Evolutionary conservation across 73 alveolate genomes (phyloP).

Genomic region (Blepharisma japonicum): DNA sequence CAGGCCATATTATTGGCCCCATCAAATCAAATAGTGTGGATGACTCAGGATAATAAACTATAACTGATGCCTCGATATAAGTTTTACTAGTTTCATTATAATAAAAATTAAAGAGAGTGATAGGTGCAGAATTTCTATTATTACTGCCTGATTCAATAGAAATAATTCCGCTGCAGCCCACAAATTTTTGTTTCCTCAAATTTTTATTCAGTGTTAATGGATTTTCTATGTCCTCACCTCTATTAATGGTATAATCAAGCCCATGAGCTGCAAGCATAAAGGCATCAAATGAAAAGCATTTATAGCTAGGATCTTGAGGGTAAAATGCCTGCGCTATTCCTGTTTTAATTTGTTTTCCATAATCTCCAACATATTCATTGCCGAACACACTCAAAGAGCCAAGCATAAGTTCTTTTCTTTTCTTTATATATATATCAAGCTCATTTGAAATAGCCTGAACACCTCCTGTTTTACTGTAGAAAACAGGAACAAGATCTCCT

Average conservation of each 20-base stretch:
- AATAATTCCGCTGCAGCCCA: background rate
- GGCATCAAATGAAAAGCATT: background rate
- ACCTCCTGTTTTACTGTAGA: background rate
- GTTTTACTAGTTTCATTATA: too few species aligned
- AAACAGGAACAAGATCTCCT: slow-evolving; percentile 7
- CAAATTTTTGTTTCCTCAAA: background rate
- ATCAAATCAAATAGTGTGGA: too few species aligned
- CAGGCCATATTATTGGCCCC: too few species aligned
- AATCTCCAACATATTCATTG: slow-evolving; percentile 4
- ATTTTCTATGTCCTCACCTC: background rate
- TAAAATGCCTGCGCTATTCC: background rate
- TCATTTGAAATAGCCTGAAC: background rate
- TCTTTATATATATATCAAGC: background rate
- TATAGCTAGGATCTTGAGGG: background rate
- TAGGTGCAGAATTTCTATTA: background rate
- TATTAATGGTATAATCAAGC: background rate
- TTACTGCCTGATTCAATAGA: background rate
- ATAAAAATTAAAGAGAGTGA: background rate
- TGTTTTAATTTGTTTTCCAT: background rate
- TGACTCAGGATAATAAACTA: too few species aligned
- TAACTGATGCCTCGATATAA: too few species aligned
- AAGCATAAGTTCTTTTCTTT: background rate
- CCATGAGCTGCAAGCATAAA: background rate
- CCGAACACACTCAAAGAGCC: background rate
- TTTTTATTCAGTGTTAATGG: background rate